Evolutionary conservation across 768 basidiomycete genomes (phyloP).

Genomic region (Sutorius australiensis): DNA sequence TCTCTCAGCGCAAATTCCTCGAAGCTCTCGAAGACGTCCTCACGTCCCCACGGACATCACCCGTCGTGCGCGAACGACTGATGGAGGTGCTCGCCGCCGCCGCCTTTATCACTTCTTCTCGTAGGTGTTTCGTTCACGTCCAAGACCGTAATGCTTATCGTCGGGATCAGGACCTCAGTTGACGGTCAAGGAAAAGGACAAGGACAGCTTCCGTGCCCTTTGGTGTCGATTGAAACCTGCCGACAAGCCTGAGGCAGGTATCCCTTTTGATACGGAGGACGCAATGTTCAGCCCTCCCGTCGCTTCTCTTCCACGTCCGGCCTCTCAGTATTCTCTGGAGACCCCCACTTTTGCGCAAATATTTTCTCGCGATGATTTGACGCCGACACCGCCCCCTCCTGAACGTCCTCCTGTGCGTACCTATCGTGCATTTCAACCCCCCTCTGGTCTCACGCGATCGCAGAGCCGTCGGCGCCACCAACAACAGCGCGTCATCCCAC

Average conservation of each 20-base stretch:
- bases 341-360: conserved; percentile 39
- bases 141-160: background rate
- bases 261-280: conserved; percentile 76
- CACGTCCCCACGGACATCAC: conserved; percentile 57
- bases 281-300: conserved; percentile 73
- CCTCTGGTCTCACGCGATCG: background rate
- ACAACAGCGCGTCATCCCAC: conserved; percentile 53
- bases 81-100: conserved; percentile 81
- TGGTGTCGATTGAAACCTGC: conserved; percentile 80
- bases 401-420: conserved; percentile 20
- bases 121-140: conserved; percentile 9
- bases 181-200: conserved; percentile 30
- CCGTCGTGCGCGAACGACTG: conserved; percentile 77
- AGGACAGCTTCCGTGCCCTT: conserved; percentile 60
- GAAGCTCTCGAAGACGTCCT: conserved; percentile 77
- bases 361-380: conserved; percentile 27
- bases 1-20: conserved; percentile 70
- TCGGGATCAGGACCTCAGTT: conserved; percentile 16
- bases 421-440: background rate
- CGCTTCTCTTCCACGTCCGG: conserved; percentile 31
- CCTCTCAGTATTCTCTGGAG: conserved; percentile 28
- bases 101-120: conserved; percentile 45
- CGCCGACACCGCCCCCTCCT: conserved; percentile 26
- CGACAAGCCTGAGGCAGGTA: conserved; percentile 80
- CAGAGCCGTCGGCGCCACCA: conserved; percentile 15